Conservation (phyloP, 192 early-diverging fungal genomes). For the Mortierella claussenii region DNA sequence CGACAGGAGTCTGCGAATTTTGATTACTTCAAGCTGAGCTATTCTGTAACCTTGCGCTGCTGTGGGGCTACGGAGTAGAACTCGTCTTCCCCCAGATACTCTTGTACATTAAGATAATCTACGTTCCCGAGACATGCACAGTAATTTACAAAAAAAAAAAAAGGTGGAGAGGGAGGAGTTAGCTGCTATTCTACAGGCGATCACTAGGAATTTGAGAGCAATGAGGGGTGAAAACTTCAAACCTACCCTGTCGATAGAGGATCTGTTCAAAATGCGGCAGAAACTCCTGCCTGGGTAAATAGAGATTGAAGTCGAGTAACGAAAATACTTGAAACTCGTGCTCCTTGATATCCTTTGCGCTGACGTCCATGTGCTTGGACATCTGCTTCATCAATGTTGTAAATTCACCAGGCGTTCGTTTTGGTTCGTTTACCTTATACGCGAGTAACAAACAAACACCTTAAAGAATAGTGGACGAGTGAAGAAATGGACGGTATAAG, state of each 20-base stretch:
- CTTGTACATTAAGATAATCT: conserved; percentile 54
- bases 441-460: conserved; percentile 86
- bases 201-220: too few relatives aligned
- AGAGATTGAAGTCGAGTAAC: conserved; percentile 90
- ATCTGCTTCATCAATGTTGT: conserved; percentile 64
- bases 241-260: conserved; percentile 67
- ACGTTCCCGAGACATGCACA: too few relatives aligned
- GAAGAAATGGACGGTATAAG: too few relatives aligned
- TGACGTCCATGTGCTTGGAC: conserved; percentile 80
- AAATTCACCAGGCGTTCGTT: conserved; percentile 73
- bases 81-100: conserved; percentile 54
- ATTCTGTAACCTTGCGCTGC: conserved; percentile 21
- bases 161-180: too few relatives aligned
- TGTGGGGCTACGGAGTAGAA: conserved; percentile 37
- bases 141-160: too few relatives aligned
- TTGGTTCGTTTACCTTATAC: conserved; percentile 89
- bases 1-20: too few relatives aligned
- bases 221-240: not conserved
- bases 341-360: conserved; percentile 80
- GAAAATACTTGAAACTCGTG: conserved; percentile 95
- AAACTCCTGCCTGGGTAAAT: conserved; percentile 86
- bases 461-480: too few relatives aligned
- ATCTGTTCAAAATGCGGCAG: conserved; percentile 94
- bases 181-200: too few relatives aligned
- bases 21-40: too few relatives aligned